Evolutionary conservation across 208 protist genomes (phyloP), one percentile per base, ranked within the genome.

Genomic region (Lotmaria passim): DNA sequence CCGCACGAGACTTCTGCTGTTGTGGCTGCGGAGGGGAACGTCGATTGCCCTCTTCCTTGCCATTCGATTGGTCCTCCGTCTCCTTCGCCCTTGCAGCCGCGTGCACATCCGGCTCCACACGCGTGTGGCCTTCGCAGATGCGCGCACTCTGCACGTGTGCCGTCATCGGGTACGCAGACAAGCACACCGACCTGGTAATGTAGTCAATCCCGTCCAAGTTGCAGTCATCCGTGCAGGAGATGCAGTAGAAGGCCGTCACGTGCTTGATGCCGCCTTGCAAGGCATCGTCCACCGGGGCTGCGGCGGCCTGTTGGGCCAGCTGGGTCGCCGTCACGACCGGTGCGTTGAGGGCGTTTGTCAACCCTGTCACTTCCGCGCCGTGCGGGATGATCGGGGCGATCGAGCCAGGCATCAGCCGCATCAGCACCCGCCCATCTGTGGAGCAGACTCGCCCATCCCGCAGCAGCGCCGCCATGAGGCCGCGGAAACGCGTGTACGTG

Each of bases 181-280:
- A 64, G 65, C 86, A 93, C 51, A 85, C 83, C 44, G 76, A 67
- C 41, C 83, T 75, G 8, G 91, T 91, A 39, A 94, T 70, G 67
- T 94, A 96, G 63, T 96, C 87, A 11, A 94, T 70, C 0, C 86
- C 91, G 30, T 93, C 85, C 21, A 94, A 50, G 48, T 83, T 79
- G 51, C 75, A 68, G 41, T 96, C 89, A 21, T 96, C 91, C 11
- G 89, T 90, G 82, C 91, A 96, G 31, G 86, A 79, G 78, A 96
- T 83, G 68, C 78, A 86, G 63, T 91, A 94, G 56, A 94, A 94
- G 28, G 79, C 87, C 1, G 64, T 58, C 7, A 94, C 86, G 61
- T 87, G 74, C 76, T 96, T 96, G 39, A 94, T 74, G 23, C 91
- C 91, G 26, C 91, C 91, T 62, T 94, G 91, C 47, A 96, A 67